These are phyloP conservation scores for Aureobasidium sp. DNA, from an alignment of 2,329 filamentous ascomycete species.

Conservation along the genomic window DNA sequence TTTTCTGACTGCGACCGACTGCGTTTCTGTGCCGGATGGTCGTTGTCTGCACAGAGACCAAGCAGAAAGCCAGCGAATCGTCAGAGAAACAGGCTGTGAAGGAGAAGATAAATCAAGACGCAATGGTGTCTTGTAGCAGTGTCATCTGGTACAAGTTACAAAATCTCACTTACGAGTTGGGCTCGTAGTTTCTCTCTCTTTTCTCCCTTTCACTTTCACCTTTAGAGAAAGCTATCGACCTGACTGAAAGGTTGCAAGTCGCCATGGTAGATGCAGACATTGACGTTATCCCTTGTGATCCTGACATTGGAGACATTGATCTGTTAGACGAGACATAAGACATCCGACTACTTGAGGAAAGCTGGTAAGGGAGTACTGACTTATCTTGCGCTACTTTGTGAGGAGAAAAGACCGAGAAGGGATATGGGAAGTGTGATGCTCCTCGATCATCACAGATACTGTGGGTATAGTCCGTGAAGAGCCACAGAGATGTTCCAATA, in stretches of 20 bases:
- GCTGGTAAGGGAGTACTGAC: too few species aligned
- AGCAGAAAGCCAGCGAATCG: neutral
- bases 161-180: neutral
- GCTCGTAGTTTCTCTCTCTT: too few species aligned
- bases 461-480: too few species aligned
- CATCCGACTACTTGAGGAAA: slow-evolving; percentile 66
- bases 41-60: neutral
- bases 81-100: neutral
- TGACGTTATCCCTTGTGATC: slow-evolving; percentile 34
- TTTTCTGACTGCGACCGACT: slow-evolving; percentile 6
- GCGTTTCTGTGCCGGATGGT: neutral
- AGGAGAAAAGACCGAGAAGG: too few species aligned
- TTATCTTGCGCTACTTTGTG: slow-evolving; percentile 40
- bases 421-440: too few species aligned
- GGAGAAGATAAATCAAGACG: neutral
- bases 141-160: neutral
- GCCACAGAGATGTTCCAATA: too few species aligned
- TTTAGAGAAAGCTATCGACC: too few species aligned
- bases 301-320: slow-evolving; percentile 67
- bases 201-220: neutral
- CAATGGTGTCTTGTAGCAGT: too few species aligned
- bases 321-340: slow-evolving; percentile 77
- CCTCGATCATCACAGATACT: too few species aligned
- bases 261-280: slow-evolving; percentile 31
- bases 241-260: neutral